These are phyloP conservation scores for Naganishia kalamii DNA, from an alignment of 768 basidiomycete species.

Conservation along the genomic window DNA sequence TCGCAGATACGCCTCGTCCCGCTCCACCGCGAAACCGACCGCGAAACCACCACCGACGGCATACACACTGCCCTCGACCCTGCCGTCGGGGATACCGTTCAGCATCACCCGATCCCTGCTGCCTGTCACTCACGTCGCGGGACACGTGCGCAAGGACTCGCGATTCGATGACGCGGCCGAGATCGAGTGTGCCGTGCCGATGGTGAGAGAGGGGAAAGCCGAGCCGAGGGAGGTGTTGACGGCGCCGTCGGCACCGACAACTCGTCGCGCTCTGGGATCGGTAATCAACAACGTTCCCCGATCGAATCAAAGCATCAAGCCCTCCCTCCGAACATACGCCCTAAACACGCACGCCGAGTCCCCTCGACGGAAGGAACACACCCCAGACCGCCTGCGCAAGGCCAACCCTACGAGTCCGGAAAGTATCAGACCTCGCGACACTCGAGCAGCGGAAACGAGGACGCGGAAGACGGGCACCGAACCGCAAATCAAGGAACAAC, in stretches of 20 bases:
- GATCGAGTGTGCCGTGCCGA: neutral
- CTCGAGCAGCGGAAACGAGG: neutral
- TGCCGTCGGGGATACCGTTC: neutral
- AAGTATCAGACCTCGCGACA: neutral
- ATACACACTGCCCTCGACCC: neutral
- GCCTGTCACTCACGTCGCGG: neutral
- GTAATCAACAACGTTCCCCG: too few species aligned
- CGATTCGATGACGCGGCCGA: slow-evolving; percentile 8
- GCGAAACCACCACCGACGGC: neutral
- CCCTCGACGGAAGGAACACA: neutral
- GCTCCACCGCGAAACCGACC: neutral
- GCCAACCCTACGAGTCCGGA: neutral
- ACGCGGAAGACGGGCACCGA: too few species aligned
- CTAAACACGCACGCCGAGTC: neutral
- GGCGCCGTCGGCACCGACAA: neutral
- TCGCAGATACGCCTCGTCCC: neutral
- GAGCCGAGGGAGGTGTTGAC: neutral
- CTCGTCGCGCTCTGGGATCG: too few species aligned
- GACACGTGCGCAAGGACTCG: neutral
- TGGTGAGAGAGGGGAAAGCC: neutral
- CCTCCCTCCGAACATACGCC: neutral
- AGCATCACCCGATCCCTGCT: too few species aligned
- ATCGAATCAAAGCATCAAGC: neutral
- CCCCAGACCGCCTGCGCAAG: neutral
- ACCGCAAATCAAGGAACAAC: too few species aligned